Evolutionary conservation across 108 stramenopile genomes (phyloP).

Genomic region (Craspedostauros australis): DNA sequence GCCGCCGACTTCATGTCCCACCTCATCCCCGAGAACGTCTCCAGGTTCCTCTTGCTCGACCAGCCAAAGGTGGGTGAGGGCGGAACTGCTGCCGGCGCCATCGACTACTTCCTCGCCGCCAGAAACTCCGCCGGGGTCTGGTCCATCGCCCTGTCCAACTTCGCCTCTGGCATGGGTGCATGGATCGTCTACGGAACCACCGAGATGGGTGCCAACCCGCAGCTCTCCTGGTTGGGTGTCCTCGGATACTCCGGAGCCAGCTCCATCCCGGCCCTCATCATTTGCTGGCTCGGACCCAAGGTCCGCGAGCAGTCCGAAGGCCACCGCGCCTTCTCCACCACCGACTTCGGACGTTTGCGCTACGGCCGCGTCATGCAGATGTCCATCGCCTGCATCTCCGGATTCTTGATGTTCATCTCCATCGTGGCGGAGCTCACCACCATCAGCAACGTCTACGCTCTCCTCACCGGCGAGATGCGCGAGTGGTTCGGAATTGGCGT

Average conservation of each 20-base stretch:
- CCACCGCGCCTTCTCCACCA: conserved; percentile 55
- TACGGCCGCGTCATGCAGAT: conserved; percentile 79
- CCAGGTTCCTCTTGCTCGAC: conserved; percentile 27
- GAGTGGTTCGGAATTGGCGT: conserved; percentile 23
- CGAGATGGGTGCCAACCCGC: no score
- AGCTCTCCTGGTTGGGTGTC: conserved; percentile 73
- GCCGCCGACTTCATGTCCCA: conserved; percentile 31
- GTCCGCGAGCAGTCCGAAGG: no score
- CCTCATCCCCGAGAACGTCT: conserved; percentile 9
- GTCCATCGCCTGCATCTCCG: conserved; percentile 35
- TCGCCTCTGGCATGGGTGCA: conserved; percentile 74
- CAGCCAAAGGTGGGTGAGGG: no score
- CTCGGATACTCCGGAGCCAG: conserved; percentile 65
- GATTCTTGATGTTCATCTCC: conserved; percentile 83
- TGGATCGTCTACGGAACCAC: no score
- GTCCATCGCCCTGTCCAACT: conserved; percentile 58
- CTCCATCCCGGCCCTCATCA: conserved; percentile 49
- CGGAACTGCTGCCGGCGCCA: conserved; percentile 11
- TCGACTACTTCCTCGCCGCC: conserved; percentile 52
- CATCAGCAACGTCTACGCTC: conserved; percentile 59
- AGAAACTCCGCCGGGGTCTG: conserved; percentile 39
- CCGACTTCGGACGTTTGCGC: conserved; percentile 59
- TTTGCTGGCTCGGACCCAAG: conserved; percentile 49
- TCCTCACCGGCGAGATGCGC: no score
- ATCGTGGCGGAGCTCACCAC: conserved; percentile 71